These are phyloP conservation scores for Clonostachys sp. DNA, from an alignment of 2,329 filamentous ascomycete genomes.

Conservation along the genomic window DNA sequence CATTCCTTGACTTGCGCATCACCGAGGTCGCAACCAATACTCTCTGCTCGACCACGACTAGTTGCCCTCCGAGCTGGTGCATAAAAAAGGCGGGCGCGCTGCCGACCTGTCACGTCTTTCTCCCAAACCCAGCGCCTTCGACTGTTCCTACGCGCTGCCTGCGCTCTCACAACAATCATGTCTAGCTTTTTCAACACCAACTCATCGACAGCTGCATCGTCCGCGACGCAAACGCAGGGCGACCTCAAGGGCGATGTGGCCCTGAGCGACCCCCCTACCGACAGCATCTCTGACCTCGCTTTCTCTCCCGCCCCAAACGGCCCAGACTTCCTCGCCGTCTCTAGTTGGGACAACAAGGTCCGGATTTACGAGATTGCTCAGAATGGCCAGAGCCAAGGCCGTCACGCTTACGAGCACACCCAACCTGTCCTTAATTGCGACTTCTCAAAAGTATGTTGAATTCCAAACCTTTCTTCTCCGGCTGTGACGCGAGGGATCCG, in stretches of 20 bases:
- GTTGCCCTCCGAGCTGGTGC: neutral
- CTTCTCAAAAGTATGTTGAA: conserved; percentile 75
- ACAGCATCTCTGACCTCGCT: conserved; percentile 81
- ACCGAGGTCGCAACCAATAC: conserved; percentile 4
- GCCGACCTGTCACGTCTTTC: neutral
- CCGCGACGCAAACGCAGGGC: conserved; percentile 70
- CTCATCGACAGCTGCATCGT: conserved; percentile 44
- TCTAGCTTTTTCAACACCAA: conserved; percentile 56
- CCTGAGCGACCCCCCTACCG: conserved; percentile 73
- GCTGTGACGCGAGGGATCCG: neutral
- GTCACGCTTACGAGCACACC: conserved; percentile 81
- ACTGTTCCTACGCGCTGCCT: too few relatives aligned
- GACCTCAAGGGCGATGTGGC: conserved; percentile 88
- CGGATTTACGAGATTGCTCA: conserved; percentile 88
- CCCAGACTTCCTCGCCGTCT: conserved; percentile 76
- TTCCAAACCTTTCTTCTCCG: neutral
- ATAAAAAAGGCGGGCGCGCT: neutral
- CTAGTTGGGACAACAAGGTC: conserved; percentile 97
- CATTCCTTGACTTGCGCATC: too few relatives aligned
- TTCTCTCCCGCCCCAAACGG: conserved; percentile 65
- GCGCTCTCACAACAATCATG: conserved; percentile 37
- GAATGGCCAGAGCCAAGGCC: conserved; percentile 76
- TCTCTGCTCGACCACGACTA: neutral
- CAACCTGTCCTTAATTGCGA: conserved; percentile 79
- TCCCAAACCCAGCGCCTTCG: neutral